Base-by-base conservation (phyloP, 805 yeast genomes). In the Wickerhamomyces bovis region DNA sequence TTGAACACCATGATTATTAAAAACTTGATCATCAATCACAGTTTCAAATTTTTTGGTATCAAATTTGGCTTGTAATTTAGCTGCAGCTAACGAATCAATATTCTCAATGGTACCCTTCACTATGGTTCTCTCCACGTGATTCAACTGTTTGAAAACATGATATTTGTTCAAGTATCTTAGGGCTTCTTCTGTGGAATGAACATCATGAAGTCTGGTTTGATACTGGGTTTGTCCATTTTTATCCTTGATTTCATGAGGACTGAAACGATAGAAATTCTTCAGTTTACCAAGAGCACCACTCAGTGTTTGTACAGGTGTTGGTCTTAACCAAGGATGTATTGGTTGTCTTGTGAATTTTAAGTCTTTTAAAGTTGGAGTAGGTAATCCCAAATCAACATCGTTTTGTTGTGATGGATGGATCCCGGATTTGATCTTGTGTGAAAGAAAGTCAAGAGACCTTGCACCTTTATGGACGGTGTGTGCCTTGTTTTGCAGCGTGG, bases 381-480 rank as follows among this genome's bases (percentile, higher is more conserved):
- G 39, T 18, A 11, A 15, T 20, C 26, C 15, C 6, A 7, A 13
- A 11, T 23, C 21, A 4, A 23, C 15, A 10, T 11, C 7, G 22
- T 13, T 25, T 20, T 23, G 31, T 12, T 16, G 8, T 18, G 33
- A 13, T 11, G 26, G 42, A 23, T 19, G 26, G 9, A 38, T 33
- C 2, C 43, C 18, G 12, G 47, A 28, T 23, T 49, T 49, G 7
- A 42, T 21, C 18, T 39, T 30, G 26, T 49, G 47, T 22, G 38
- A 44, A 10, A 49, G 30, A 23, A 49, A 49, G 35, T 49, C 53
- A 10, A 49, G 41, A 4, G 51, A 47, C 13, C 41, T 39, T 6
- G 48, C 42, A 11, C 53, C 51, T 18, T 33, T 45, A 21, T 42
- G 44, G n/a, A 49, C 53, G 31, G 40, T 47, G 33, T 49, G 50